Percentiles rank a stretch among this genome's conserved stretches.
Evolutionary conservation across 257 asterid species (phyloP).

Genomic region (Nicotiana sylvestris): DNA sequence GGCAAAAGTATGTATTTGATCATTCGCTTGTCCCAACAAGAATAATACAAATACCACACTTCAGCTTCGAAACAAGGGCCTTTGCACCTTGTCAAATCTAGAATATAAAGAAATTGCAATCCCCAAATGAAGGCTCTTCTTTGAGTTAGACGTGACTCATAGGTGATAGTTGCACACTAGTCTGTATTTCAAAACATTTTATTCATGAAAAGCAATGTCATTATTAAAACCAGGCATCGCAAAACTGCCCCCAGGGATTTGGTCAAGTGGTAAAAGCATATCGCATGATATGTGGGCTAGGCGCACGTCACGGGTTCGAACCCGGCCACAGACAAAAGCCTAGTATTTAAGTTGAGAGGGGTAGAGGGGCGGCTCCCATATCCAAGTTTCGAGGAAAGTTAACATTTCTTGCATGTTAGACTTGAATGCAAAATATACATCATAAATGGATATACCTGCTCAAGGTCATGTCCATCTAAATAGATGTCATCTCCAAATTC

Average conservation of each 20-base stretch:
- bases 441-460: constrained; percentile 47
- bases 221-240: background rate
- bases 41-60: background rate
- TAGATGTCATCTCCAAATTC: constrained; percentile 54
- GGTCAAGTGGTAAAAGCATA: background rate
- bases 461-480: constrained; percentile 68
- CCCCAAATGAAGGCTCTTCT: background rate
- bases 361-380: too few relatives aligned
- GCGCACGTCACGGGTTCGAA: too few relatives aligned
- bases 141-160: background rate
- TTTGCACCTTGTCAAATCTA: background rate
- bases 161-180: background rate
- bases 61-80: background rate
- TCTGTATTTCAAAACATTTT: background rate
- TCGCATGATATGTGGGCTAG: background rate
- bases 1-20: background rate
- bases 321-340: too few relatives aligned
- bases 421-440: background rate
- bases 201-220: background rate
- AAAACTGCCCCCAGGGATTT: background rate
- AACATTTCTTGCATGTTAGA: background rate
- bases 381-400: background rate
- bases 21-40: background rate
- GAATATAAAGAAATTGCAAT: background rate
- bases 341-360: too few relatives aligned